Conservation (phyloP, 306 rosid species). For the Vigna nakashimae region DNA sequence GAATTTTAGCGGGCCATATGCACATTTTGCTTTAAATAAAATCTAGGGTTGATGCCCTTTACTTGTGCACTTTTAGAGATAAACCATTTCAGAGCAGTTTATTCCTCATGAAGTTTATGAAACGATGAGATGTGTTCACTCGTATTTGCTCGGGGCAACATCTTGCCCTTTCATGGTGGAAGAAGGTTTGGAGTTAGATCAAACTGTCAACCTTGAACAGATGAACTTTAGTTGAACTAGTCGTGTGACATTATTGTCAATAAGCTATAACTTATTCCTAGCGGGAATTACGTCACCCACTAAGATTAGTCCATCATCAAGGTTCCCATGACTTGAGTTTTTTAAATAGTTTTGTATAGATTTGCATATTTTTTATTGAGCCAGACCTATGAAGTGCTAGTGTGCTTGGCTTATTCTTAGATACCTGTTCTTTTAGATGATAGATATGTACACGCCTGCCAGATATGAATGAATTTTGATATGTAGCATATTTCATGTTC, state of each 20-base stretch:
- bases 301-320: slow-evolving; percentile 7
- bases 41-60: not conserved
- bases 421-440: slow-evolving; percentile 8
- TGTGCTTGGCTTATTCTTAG: slow-evolving; percentile 10
- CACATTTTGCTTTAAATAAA: not conserved
- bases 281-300: not conserved
- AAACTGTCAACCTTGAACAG: not conserved
- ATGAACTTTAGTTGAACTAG: not conserved
- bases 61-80: not conserved
- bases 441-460: not conserved
- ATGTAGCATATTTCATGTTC: not conserved
- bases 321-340: not conserved
- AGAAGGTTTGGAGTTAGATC: slow-evolving; percentile 5
- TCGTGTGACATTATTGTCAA: not conserved
- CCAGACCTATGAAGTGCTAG: slow-evolving; percentile 6
- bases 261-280: not conserved
- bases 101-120: not conserved
- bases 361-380: slow-evolving; percentile 11
- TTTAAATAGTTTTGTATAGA: slow-evolving; percentile 12
- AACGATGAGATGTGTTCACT: not conserved
- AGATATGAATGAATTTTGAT: too few relatives aligned
- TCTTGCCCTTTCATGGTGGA: not conserved
- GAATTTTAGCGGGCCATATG: not conserved
- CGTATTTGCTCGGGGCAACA: not conserved
- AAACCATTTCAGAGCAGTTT: not conserved